Base-by-base conservation (phyloP, 768 basidiomycete genomes). In the Calocybe gangraenosa region DNA sequence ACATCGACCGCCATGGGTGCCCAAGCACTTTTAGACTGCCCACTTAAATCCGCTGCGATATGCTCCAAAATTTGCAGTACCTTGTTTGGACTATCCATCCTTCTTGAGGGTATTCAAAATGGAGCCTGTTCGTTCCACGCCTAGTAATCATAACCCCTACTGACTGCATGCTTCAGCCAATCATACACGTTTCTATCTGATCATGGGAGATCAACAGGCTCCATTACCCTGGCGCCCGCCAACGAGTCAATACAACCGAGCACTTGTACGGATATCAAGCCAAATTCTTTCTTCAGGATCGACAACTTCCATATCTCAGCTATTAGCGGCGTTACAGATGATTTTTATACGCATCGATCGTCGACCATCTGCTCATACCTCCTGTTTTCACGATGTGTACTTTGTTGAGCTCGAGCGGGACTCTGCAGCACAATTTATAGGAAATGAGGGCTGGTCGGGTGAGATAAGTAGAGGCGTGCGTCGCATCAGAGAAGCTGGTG, bases 1-100 rank as follows among this genome's bases (percentile, higher is more conserved):
- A 56, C 79, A 6, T 92, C 88, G 5, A 92, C 88, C 6, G 86
- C 86, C 0, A 73, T 72, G 3, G 88, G 88, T 8, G 88, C 87
- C 1, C 69, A 73, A 54, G 61, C 65, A 9, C 63, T 77, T 9
- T 59, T 70, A 4, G 55, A 69, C 14, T 70, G 66, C 35, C 65
- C 73, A 7, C 58, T 62, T 5, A 68, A 71, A 48, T 76, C 75
- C 52, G 88, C 85, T 2, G 88, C 87, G 8, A 87, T 92, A 46
- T 87, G 84, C 55, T 89, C 88, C 8, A 73, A 68, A 19, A 65
- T 84, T 19, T 86, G 84, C 46, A 69, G 73, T 3, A 70, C 69
- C 10, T 53, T 85, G 32, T 84, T 85, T 1, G 81, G 74, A n/a
- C 63, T 90, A 25, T 75, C 84, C 37, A 63, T 87, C 3, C 63